Evolutionary conservation across 2,329 filamentous ascomycete species (phyloP), one percentile per base, ranked within the genome.

Genomic region (Fusarium nelsonii): DNA sequence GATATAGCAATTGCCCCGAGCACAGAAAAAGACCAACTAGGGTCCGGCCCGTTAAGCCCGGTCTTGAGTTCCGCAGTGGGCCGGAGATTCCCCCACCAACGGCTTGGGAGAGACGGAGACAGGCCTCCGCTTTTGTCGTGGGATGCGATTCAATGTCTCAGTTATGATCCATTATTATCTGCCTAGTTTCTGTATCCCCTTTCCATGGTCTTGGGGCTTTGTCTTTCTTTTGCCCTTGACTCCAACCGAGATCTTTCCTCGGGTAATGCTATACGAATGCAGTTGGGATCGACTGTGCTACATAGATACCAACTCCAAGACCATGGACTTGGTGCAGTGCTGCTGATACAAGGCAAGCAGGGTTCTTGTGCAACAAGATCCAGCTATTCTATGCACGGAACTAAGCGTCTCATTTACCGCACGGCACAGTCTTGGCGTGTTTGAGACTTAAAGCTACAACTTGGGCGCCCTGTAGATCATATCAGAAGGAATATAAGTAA

Each of bases 1-100:
- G 18, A 9, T 8, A 34, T 7, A 41, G 20, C 5, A 8, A 8
- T 28, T 46, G 14, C 28, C 34, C 51, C 43, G 23, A 36, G 14
- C 16, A 49, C 23, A 26, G 26, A 60, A 23, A 48, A 37, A 45
- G 5, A 43, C 28, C 18, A 45, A 32, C n/a, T 45, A 32, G 30
- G n/a, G 16, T 48, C 46, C 65, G 65, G 65, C 40, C 64, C 65
- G 65, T 16, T 36, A 28, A 58, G 45, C 18, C 33, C 43, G 10
- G 11, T 18, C 18, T 26, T n/a, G 16, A 11, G 3, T 49, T 49
- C 41, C 36, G 33, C 20, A 36, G 58, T 59, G 64, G 64, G 18
- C 18, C 36, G 15, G 11, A 16, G 15, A 45, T 48, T 28, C 28
- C 44, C 45, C 44, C 44, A n/a, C 30, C 16, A 32, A 30, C 44